Evolutionary conservation across 2,329 filamentous ascomycete genomes (phyloP), one percentile per base, ranked within the genome.

Genomic region (Ophiostoma australiae): DNA sequence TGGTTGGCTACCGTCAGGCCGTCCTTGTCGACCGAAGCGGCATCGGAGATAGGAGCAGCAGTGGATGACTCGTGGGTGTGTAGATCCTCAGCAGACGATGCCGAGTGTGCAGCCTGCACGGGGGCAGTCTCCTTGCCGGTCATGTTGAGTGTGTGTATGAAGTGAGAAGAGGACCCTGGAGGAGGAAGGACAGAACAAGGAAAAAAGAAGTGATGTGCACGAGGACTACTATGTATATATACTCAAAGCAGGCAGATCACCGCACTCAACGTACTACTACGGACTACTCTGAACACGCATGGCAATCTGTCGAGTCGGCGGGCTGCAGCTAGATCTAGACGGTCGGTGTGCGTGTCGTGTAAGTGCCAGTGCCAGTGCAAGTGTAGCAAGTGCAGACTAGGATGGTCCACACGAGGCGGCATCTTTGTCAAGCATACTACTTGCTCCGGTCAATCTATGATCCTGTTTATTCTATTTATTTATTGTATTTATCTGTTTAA

Each of bases 1-100:
- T 27, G 68, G 68, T 68, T 72, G 35, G 68, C 70, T n/a, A 61
- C 67, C 23, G 70, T 67, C n/a, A 71, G 61, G 33, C 70, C 70
- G 44, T 69, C 70, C 67, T 69, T 69, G 70, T 69, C 70, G 44
- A 63, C 41, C 4, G 61, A 58, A 10, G 61, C 66, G 10, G 58
- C 70, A 20, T 65, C 61, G 27, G 61, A 65, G 31, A 27, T 58
- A 11, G 52, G 52, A 4, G 23, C 52, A 15, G n/a, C 52, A 27
- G 52, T 58, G 17, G 44, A 48, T 8, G 52, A 58, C n/a, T 41
- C 17, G 20, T n/a, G 63, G 61, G 48, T 33, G 27, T 41, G n/a
- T 23, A 6, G 63, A 33, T 23, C 52, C 10, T 58, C 52, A 27
- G 69, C 31, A 44, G 69, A 67, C 20, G 52, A n/a, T 23, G 69